Conservation (phyloP, 2,329 filamentous ascomycete species). For the Cordyceps fumosorosea region DNA sequence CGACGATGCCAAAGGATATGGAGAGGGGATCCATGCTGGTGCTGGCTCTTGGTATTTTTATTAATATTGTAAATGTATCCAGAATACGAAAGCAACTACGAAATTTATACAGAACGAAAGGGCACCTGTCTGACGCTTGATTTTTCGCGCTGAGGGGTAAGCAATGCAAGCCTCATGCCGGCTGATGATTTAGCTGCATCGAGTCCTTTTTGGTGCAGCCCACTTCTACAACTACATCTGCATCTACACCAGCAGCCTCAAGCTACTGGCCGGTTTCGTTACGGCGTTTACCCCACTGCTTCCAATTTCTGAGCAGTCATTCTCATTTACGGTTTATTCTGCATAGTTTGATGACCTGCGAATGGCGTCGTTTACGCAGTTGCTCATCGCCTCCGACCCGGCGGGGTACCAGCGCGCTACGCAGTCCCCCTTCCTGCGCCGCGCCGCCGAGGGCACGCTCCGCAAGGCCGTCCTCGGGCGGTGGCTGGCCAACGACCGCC, state of each 20-base stretch:
- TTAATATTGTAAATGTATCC: not conserved
- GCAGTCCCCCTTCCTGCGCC: slow-evolving; percentile 58
- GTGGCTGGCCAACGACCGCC: slow-evolving; percentile 67
- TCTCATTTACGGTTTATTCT: too few relatives aligned
- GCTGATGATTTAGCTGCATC: not conserved
- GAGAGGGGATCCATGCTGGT: slow-evolving; percentile 10
- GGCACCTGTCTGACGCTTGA: not conserved
- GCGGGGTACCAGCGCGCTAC: slow-evolving; percentile 50
- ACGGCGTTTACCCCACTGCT: too few relatives aligned
- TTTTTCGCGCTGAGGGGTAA: not conserved
- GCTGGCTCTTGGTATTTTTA: not conserved
- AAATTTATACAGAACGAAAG: not conserved
- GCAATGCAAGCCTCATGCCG: too few relatives aligned
- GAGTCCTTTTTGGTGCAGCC: not conserved
- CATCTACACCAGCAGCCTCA: not conserved
- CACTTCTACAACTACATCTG: not conserved
- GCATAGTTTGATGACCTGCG: too few relatives aligned
- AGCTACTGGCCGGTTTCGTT: not conserved
- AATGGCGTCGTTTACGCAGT: slow-evolving; percentile 41
- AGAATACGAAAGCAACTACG: too few relatives aligned
- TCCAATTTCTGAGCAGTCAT: too few relatives aligned
- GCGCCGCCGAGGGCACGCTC: slow-evolving; percentile 57
- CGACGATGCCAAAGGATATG: slow-evolving; percentile 10
- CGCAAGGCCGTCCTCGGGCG: slow-evolving; percentile 48
- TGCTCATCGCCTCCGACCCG: slow-evolving; percentile 32